phyloP scores from a whole-genome alignment of 148 eudicot genomes.

The Fagopyrum esculentum region DNA sequence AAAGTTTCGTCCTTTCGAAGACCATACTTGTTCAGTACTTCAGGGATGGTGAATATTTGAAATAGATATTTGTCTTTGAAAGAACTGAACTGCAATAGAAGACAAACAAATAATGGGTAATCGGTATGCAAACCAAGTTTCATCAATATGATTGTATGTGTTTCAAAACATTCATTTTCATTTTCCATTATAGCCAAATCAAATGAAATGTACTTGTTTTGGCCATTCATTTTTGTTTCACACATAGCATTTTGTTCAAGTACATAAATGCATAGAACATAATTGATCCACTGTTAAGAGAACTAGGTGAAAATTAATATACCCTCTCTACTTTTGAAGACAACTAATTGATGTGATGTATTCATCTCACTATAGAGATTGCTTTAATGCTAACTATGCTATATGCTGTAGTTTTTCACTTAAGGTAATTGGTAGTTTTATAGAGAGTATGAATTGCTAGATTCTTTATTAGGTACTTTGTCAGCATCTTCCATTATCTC shows the following conservation, averaged over 20 bases:
- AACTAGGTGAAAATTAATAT: neutral
- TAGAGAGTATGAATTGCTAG: neutral
- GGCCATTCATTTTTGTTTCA: neutral
- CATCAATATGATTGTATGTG: neutral
- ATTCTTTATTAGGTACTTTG: neutral
- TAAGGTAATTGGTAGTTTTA: neutral
- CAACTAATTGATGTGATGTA: neutral
- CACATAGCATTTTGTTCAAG: neutral
- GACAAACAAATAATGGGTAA: neutral
- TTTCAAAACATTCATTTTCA: too few species aligned
- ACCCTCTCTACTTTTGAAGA: neutral
- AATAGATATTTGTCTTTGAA: conserved; percentile 3
- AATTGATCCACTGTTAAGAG: neutral
- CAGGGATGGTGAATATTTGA: neutral
- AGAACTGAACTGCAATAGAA: neutral
- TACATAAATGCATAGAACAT: neutral
- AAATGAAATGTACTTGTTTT: neutral
- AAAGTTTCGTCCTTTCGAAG: neutral
- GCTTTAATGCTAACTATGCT: neutral
- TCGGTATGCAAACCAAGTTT: neutral
- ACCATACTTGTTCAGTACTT: neutral
- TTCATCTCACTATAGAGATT: neutral
- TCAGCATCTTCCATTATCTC: neutral
- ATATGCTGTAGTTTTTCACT: neutral
- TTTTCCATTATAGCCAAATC: neutral